Evolutionary conservation across 192 early-diverging fungal species (phyloP), one percentile per base, ranked within the genome.

Genomic region (Gryganskiella cystojenkinii): DNA sequence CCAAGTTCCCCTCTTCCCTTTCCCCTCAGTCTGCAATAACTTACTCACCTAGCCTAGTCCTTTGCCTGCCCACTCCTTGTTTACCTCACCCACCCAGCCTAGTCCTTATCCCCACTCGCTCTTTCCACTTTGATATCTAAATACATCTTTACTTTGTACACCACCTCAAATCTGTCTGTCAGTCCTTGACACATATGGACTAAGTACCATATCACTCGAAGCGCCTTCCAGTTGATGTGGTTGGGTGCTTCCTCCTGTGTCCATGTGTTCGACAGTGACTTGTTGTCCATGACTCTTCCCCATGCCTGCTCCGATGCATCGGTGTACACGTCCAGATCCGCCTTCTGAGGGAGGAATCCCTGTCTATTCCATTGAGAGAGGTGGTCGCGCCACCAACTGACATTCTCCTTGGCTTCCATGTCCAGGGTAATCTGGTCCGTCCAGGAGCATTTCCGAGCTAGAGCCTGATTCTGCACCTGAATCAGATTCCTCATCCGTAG

Each of bases 221-320:
- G 54, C 60, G 61, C 69, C 44, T 63, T 71, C 42, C 33, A 62
- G 52, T 71, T 71, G 54, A 65, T 59, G 46, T 76, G 52, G 19
- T 49, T 9, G 27, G 10, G n/a, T 30, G 27, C 28, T 5, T 58
- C 51, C 30, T 5, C 5, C 14, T 27, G 3, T 2, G 5, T 55
- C 71, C 64, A 74, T 50, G 31, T 34, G 28, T 46, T 44, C 4
- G 17, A 24, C 44, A 54, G 31, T n/a, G 17, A 25, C 40, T 42
- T 19, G 44, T 45, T 15, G 17, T 59, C 33, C 35, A 42, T 46
- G 20, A 56, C 53, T 22, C 56, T 56, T 2, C 65, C 65, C 65
- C 65, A 67, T 20, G 37, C 37, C 15, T 42, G 22, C 50, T 67
- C 64, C 24, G 61, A 73, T 22, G 71, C 61, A 28, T 73, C 71